Evolutionary conservation across 2,329 filamentous ascomycete genomes (phyloP), one percentile per base, ranked within the genome.

Genomic region (Orbilia ellipsospora): DNA sequence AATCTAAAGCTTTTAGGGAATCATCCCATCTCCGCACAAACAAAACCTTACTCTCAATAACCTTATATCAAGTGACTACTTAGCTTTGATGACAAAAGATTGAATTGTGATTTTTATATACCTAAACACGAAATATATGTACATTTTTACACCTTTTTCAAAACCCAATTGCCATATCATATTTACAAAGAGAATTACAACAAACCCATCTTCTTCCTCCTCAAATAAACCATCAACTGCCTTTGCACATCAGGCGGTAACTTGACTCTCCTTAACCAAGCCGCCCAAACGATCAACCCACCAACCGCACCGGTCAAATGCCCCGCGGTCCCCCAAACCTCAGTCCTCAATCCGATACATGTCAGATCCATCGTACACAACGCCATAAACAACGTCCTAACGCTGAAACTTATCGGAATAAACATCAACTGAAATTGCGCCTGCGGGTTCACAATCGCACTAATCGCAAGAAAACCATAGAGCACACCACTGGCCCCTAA

Each of bases 361-460:
- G 48, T 48, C 44, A 75, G 12, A 75, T 75, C 64, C 7, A 63
- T 12, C 23, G 59, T 44, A 6, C 36, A 45, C 31, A 75, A 55
- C 20, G 18, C 72, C 72, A 75, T 75, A 23, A 69, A 56, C 45
- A 75, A 36, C n/a, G 72, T 75, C 50, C 72, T 20, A 44, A 75
- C 72, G 28, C 64, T 75, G 40, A 75, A 69, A 50, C 52, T 59
- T 0, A 75, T 36, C 0, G 72, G 72, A n/a, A 75, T 69, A 61
- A 75, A 75, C 72, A 75, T 75, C 23, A 75, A 45, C 60, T 75
- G 55, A 44, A 75, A 75, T 42, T 60, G 64, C 20, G 72, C 72
- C 20, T 52, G 61, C 36, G 72, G 72, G 28, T 75, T 75, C 10
- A 75, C 72, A 26, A 75, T 69, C 12, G 72, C 72, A 10, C 64